A percentile compares a stretch with the other conserved stretches of the same genome.
Conservation (phyloP, 768 basidiomycete genomes). For the Pisolithus sp. region DNA sequence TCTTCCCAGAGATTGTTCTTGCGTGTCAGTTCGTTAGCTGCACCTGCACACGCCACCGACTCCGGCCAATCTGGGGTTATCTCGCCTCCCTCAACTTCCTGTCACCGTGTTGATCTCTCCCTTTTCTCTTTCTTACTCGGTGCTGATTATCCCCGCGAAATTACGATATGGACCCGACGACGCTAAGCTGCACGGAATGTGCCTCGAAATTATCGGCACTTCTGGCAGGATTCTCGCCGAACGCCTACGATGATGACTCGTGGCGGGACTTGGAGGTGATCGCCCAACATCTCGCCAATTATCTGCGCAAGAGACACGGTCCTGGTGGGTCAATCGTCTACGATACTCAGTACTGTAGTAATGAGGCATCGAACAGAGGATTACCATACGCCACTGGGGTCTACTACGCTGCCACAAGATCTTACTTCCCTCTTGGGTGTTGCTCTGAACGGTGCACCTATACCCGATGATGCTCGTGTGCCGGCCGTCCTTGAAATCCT, state of each 20-base stretch:
- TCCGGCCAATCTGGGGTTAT: too few relatives aligned
- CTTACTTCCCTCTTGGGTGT: slow-evolving; percentile 54
- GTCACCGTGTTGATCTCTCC: too few relatives aligned
- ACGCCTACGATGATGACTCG: slow-evolving; percentile 21
- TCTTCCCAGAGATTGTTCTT: too few relatives aligned
- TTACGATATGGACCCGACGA: neutral
- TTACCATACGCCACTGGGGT: slow-evolving; percentile 64
- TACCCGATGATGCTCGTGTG: slow-evolving; percentile 41
- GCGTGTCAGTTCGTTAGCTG: too few relatives aligned
- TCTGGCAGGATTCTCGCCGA: slow-evolving; percentile 27
- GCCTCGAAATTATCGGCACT: slow-evolving; percentile 29
- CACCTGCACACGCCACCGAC: too few relatives aligned
- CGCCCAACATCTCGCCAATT: slow-evolving; percentile 56
- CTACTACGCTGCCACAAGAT: slow-evolving; percentile 56
- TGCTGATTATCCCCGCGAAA: neutral
- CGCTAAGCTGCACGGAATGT: slow-evolving; percentile 21
- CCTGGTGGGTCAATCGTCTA: slow-evolving; percentile 33
- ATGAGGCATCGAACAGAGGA: slow-evolving; percentile 44
- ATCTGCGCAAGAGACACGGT: slow-evolving; percentile 50
- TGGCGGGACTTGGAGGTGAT: slow-evolving; percentile 51
- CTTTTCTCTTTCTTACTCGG: neutral
- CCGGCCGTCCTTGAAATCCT: slow-evolving; percentile 60
- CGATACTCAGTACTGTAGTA: slow-evolving; percentile 1
- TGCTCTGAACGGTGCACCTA: slow-evolving; percentile 44
- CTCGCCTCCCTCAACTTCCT: too few relatives aligned